Base-by-base conservation (phyloP, 805 yeast species). In the Kuraishia ogatae region DNA sequence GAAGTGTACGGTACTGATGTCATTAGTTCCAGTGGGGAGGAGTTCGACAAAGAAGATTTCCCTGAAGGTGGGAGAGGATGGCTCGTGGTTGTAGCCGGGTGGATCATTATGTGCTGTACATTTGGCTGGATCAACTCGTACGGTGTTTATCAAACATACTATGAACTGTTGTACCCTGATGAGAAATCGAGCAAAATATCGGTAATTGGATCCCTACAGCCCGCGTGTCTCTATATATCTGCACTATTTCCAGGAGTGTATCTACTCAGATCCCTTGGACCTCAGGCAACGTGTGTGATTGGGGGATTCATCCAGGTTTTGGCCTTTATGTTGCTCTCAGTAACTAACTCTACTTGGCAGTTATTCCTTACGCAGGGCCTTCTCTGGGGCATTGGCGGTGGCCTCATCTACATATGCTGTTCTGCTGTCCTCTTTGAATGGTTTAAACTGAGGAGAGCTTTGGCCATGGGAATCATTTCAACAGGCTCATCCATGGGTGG, bases 71-170 rank as follows among this genome's bases (percentile, higher is more conserved):
- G 86, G 1, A 62, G 61, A 51, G 77, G 77, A 15, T 85, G 87
- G 71, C 71, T 84, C 64, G 72, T 75, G 3, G 82, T 83, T 0
- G 66, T 79, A 2, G 80, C 79, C 19, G 72, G 74, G 0, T 75
- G 79, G 68, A 67, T 77, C 19, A 62, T 73, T 64, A 64, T 73
- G 73, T 61, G 76, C 61, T 64, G 78, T 56, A 77, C 84, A 0
- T 83, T 80, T 76, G 89, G 89, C 19, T 72, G 82, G 68, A 79
- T 79, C 56, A 79, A 83, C 48, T 71, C 80, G 2, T 83, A 71
- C 65, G 88, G 87, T 26, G 80, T 81, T 3, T 84, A 80, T 61
- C 78, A 82, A 54, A 70, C 76, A 43, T 80, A 76, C 62, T 83
- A 82, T 59, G 68, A 72, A 23, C 58, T 58, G 7, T 53, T 57